Evolutionary conservation across 169 alveolate genomes (phyloP).

Genomic region (Plasmodium inui): DNA sequence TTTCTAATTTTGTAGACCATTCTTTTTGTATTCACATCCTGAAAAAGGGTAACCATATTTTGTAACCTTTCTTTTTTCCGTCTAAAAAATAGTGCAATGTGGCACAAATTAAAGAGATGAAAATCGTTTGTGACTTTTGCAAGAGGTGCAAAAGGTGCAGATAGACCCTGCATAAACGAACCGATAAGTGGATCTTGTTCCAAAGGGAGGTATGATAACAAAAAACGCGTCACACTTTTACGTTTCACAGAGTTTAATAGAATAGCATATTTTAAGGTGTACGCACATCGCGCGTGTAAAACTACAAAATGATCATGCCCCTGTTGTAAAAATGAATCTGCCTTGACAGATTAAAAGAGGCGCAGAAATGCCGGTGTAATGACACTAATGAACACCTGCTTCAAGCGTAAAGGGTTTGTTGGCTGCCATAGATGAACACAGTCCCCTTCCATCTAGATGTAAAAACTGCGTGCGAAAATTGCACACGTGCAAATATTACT

Average conservation of each 20-base stretch:
- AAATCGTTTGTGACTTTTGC: neutral
- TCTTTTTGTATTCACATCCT: neutral
- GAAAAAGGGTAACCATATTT: neutral
- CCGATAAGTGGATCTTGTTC: neutral
- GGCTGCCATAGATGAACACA: neutral
- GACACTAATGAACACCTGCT: neutral
- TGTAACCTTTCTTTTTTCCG: neutral
- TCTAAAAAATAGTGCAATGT: neutral
- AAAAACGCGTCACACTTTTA: neutral
- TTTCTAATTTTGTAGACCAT: neutral
- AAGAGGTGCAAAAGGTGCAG: neutral
- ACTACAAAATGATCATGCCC: neutral
- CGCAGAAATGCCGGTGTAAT: neutral
- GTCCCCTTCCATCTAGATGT: neutral
- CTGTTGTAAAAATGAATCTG: neutral
- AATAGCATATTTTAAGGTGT: neutral
- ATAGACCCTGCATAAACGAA: neutral
- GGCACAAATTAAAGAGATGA: neutral
- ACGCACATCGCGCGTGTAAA: neutral
- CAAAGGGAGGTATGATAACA: neutral
- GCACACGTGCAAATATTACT: neutral
- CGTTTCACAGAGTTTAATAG: neutral
- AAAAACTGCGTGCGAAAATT: neutral
- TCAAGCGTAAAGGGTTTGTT: neutral
- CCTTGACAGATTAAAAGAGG: neutral